Percentiles rank a stretch among this genome's conserved stretches.
Evolutionary conservation across 306 rosid species (phyloP).

Genomic region (Purshia tridentata): DNA sequence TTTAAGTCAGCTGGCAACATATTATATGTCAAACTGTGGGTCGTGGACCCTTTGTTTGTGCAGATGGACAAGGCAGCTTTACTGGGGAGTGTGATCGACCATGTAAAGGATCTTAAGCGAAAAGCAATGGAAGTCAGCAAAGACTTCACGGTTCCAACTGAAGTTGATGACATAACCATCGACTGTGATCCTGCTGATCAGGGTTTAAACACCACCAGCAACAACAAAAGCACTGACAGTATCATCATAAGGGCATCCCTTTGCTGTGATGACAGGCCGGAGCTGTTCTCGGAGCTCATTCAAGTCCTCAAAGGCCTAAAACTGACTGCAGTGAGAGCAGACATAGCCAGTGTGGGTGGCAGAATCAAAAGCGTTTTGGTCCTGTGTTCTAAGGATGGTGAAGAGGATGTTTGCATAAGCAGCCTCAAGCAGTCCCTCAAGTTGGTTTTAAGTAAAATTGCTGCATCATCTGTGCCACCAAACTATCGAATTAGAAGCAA

Average conservation of each 20-base stretch:
- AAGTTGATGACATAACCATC: slow-evolving; percentile 70
- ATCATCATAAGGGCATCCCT: slow-evolving; percentile 66
- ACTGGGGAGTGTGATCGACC: slow-evolving; percentile 85
- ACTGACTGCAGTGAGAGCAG: slow-evolving; percentile 76
- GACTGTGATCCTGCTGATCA: slow-evolving; percentile 37
- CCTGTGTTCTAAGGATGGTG: slow-evolving; percentile 65
- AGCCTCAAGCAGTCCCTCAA: slow-evolving; percentile 77
- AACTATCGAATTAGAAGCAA: slow-evolving; percentile 71
- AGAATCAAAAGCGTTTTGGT: slow-evolving; percentile 72
- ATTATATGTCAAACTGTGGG: too few species aligned
- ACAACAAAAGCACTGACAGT: slow-evolving; percentile 25
- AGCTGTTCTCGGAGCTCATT: slow-evolving; percentile 77
- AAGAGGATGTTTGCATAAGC: slow-evolving; percentile 49
- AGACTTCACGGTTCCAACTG: slow-evolving; percentile 65
- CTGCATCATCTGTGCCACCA: slow-evolving; percentile 51
- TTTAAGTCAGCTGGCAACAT: neutral
- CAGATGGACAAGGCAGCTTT: slow-evolving; percentile 99
- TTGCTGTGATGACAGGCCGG: slow-evolving; percentile 92
- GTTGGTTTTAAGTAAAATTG: slow-evolving; percentile 57
- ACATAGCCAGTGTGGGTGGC: slow-evolving; percentile 82
- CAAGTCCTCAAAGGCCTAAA: slow-evolving; percentile 66
- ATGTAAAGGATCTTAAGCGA: slow-evolving; percentile 84
- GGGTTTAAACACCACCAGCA: slow-evolving; percentile 26
- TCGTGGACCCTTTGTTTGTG: slow-evolving; percentile 14
- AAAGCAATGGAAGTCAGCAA: slow-evolving; percentile 72